Evolutionary conservation across 2,329 filamentous ascomycete species (phyloP).

Genomic region (Xylariaceae sp.): DNA sequence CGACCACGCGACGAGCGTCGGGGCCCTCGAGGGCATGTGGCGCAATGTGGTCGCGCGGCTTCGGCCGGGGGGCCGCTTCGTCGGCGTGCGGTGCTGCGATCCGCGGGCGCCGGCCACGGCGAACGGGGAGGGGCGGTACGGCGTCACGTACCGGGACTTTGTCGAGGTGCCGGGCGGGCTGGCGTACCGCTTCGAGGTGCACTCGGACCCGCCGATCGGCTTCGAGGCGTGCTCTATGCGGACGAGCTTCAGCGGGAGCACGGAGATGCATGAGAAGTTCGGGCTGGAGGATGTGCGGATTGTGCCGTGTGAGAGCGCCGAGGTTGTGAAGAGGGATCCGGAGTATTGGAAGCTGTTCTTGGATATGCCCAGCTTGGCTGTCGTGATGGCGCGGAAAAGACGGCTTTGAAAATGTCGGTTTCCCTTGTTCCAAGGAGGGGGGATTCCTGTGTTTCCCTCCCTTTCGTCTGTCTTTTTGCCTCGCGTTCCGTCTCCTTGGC

Average conservation of each 20-base stretch:
- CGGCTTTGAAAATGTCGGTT: not conserved
- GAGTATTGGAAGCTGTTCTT: slow-evolving; percentile 21
- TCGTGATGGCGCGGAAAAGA: slow-evolving; percentile 12
- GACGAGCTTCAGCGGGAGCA: slow-evolving; percentile 14
- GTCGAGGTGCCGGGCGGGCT: slow-evolving; percentile 17
- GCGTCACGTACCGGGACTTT: slow-evolving; percentile 10
- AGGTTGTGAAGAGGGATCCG: slow-evolving; percentile 15
- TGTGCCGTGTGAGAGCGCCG: slow-evolving; percentile 16
- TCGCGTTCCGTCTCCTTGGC: no score
- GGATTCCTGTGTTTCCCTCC: no score
- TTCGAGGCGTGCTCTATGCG: slow-evolving; percentile 19
- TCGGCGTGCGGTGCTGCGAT: slow-evolving; percentile 18
- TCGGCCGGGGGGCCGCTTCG: slow-evolving; percentile 25
- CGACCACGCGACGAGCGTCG: slow-evolving; percentile 21
- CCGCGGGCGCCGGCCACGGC: slow-evolving; percentile 8
- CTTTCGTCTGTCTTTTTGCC: no score
- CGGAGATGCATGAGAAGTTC: slow-evolving; percentile 18
- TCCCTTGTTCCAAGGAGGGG: no score
- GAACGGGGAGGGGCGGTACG: slow-evolving; percentile 11
- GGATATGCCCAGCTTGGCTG: slow-evolving; percentile 12
- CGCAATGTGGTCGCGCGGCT: slow-evolving; percentile 20
- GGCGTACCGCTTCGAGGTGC: slow-evolving; percentile 11
- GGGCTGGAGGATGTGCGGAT: slow-evolving; percentile 18
- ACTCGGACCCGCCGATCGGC: slow-evolving; percentile 6
- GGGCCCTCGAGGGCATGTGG: slow-evolving; percentile 24